Evolutionary conservation across 164 flowering plant species (phyloP), one percentile per base, ranked within the genome.

Genomic region (Warburgia ugandensis): DNA sequence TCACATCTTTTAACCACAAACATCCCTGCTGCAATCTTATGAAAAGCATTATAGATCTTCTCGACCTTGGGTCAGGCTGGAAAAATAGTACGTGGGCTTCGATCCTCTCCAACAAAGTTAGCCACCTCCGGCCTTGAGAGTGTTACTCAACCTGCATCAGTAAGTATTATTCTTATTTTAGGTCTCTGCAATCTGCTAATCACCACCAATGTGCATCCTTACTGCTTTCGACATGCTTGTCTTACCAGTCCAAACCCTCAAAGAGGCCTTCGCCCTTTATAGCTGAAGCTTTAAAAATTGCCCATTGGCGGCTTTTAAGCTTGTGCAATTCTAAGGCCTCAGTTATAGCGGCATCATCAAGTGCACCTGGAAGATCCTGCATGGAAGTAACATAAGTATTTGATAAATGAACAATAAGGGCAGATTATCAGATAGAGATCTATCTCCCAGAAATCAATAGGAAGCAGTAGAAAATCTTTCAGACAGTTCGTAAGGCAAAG

Each of bases 161-260:
- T 27, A 32, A 58, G 12, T 16, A 14, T 36, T 33, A 14, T 2
- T 9, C 14, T 33, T 14, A 20, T 11, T 37, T 45, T 54, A 45
- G 28, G 33, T 11, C 12, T 19, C 2, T 7, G 22, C 32, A 30
- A 28, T n/a, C 20, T 39, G 43, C 16, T 2, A 39, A 19, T 3
- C 6, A 13, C 20, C 43, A 39, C n/a, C n/a, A n/a, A n/a, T n/a
- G n/a, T n/a, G n/a, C n/a, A n/a, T n/a, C n/a, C n/a, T n/a, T n/a
- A n/a, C n/a, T n/a, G n/a, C n/a, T n/a, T n/a, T n/a, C n/a, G n/a
- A n/a, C n/a, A n/a, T n/a, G n/a, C n/a, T n/a, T n/a, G n/a, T n/a
- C 70, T 76, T 78, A 92, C 96, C 99, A 92, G 70, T 92, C 99
- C 69, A 92, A 74, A 45, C 99, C 99, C 61, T 92, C 99, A 66